phyloP scores from a whole-genome alignment of 2,329 filamentous ascomycete species.

The Fusarium sp. region DNA sequence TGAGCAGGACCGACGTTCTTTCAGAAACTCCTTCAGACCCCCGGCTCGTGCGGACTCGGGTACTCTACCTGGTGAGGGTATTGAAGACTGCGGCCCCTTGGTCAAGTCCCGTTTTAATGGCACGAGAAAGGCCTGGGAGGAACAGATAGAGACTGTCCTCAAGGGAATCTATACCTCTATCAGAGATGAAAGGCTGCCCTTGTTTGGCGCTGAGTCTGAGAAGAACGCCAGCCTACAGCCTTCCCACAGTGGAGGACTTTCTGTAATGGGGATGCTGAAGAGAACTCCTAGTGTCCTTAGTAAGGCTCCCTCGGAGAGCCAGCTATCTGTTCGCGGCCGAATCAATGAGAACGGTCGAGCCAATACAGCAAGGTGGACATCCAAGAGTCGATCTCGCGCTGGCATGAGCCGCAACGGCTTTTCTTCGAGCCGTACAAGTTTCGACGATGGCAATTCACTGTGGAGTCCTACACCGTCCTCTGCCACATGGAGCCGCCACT shows the following conservation, averaged over 20 bases:
- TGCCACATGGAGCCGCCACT: slow-evolving; percentile 97
- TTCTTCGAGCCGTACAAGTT: slow-evolving; percentile 90
- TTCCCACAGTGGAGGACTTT: slow-evolving; percentile 72
- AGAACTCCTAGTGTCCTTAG: slow-evolving; percentile 91
- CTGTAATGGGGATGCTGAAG: slow-evolving; percentile 81
- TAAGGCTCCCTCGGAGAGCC: slow-evolving; percentile 88
- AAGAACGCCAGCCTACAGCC: slow-evolving; percentile 49
- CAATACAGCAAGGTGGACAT: slow-evolving; percentile 77
- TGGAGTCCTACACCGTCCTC: slow-evolving; percentile 88
- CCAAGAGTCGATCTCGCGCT: slow-evolving; percentile 85
- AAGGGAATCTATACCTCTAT: slow-evolving; percentile 94
- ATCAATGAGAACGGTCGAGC: slow-evolving; percentile 66
- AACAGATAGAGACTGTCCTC: slow-evolving; percentile 87
- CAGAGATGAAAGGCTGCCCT: slow-evolving; percentile 83
- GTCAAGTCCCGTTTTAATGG: slow-evolving; percentile 82
- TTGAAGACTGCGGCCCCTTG: slow-evolving; percentile 73
- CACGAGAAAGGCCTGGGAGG: slow-evolving; percentile 82
- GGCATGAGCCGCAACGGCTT: slow-evolving; percentile 79
- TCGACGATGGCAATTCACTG: slow-evolving; percentile 88
- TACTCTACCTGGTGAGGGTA: slow-evolving; percentile 51
- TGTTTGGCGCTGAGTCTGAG: slow-evolving; percentile 75
- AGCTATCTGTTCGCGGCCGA: slow-evolving; percentile 75
- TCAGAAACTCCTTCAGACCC: slow-evolving; percentile 62
- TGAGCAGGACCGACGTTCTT: slow-evolving; percentile 53
- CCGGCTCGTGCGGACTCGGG: slow-evolving; percentile 55